phyloP scores from a whole-genome alignment of 2,329 filamentous ascomycete genomes.

The Drechslerella coelobrocha region DNA sequence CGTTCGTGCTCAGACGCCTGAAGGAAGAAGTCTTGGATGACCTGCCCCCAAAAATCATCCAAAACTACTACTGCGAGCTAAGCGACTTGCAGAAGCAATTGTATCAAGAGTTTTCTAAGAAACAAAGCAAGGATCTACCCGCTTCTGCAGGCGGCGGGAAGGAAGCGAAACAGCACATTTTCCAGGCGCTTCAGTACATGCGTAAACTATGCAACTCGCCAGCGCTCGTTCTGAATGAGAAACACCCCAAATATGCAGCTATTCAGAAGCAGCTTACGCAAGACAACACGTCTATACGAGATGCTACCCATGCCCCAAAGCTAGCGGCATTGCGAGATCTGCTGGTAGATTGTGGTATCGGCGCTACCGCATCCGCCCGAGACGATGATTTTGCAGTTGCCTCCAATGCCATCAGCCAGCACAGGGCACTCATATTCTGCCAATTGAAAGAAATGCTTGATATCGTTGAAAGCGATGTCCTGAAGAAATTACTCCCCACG shows the following conservation, averaged over 20 bases:
- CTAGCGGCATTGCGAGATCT: conserved; percentile 87
- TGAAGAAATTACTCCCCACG: conserved; percentile 87
- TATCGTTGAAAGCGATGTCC: conserved; percentile 93
- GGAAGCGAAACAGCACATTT: conserved; percentile 96
- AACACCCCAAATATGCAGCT: conserved; percentile 85
- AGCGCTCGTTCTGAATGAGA: conserved; percentile 92
- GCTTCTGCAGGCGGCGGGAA: conserved; percentile 80
- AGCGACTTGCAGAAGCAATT: conserved; percentile 93
- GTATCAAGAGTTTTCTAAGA: conserved; percentile 95
- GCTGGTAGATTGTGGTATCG: conserved; percentile 98
- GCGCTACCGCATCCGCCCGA: conserved; percentile 67
- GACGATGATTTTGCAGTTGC: conserved; percentile 67
- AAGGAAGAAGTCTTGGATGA: conserved; percentile 98
- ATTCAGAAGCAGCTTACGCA: conserved; percentile 80
- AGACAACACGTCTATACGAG: conserved; percentile 81
- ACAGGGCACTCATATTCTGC: conserved; percentile 95
- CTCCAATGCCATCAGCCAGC: conserved; percentile 86
- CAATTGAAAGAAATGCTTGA: conserved; percentile 99
- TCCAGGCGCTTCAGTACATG: conserved; percentile 99
- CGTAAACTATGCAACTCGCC: conserved; percentile 98
- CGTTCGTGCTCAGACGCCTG: conserved; percentile 91
- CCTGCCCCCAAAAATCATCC: conserved; percentile 94
- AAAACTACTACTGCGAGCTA: conserved; percentile 99
- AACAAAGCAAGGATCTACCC: conserved; percentile 85
- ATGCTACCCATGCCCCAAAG: conserved; percentile 89